These are phyloP conservation scores for Spatholobus suberectus DNA, from an alignment of 306 rosid species.

Conservation along the genomic window DNA sequence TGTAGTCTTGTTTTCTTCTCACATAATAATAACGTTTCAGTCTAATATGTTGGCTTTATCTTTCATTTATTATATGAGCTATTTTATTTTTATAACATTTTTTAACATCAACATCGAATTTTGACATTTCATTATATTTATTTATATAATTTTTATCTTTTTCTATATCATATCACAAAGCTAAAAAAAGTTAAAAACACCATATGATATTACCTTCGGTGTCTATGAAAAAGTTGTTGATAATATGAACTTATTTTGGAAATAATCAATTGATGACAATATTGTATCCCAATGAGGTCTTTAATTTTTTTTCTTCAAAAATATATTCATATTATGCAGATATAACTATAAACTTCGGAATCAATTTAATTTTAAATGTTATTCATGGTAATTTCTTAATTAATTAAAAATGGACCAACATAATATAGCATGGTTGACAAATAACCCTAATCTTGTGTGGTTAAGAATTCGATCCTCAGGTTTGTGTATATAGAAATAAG, in stretches of 20 bases:
- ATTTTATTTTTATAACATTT: not conserved
- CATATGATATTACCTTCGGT: not conserved
- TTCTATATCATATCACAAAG: not conserved
- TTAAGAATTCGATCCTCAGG: no score
- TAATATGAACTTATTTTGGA: not conserved
- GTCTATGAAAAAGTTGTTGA: not conserved
- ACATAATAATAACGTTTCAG: not conserved
- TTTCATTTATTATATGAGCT: not conserved
- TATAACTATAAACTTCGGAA: not conserved
- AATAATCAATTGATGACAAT: not conserved
- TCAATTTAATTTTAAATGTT: not conserved
- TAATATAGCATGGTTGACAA: no score
- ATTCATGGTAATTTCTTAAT: not conserved
- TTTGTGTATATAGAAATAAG: no score
- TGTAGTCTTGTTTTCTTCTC: not conserved
- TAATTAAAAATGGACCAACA: not conserved
- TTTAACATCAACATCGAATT: not conserved
- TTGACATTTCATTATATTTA: not conserved
- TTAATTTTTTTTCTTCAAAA: not conserved
- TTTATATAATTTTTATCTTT: not conserved
- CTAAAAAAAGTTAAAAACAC: not conserved
- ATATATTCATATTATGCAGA: not conserved
- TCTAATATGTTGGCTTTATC: slow-evolving; percentile 1
- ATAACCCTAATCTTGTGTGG: no score
- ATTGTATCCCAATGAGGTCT: not conserved